Evolutionary conservation across 208 protist genomes (phyloP).

Genomic region (Crithidia acanthocephali): DNA sequence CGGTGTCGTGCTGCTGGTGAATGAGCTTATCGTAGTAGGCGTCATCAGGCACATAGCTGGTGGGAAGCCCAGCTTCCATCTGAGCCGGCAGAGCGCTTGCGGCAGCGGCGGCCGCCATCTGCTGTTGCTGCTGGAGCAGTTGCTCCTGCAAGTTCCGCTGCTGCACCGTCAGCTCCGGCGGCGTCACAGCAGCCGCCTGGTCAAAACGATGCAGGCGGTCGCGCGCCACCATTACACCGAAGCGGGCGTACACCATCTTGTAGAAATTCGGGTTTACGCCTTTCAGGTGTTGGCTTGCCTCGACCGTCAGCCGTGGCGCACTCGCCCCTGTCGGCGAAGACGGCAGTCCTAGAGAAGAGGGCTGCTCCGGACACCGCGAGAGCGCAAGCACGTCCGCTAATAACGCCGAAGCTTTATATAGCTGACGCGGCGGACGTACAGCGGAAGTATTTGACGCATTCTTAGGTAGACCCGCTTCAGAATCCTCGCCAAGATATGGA

Average conservation of each 20-base stretch:
- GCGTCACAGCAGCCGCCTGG: constrained; percentile 21
- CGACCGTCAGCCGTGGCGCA: constrained; percentile 13
- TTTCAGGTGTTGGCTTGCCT: constrained; percentile 24
- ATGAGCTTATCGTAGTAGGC: constrained; percentile 71
- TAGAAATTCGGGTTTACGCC: constrained; percentile 67
- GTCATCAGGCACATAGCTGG: constrained; percentile 78
- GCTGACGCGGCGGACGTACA: constrained; percentile 13
- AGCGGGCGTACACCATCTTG: constrained; percentile 83
- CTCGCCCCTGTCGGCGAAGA: constrained; percentile 8
- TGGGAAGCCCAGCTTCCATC: constrained; percentile 46
- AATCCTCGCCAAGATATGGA: constrained; percentile 8
- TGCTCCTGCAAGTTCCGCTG: constrained; percentile 58
- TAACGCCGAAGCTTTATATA: constrained; percentile 35
- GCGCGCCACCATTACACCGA: constrained; percentile 78
- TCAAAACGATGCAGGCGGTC: constrained; percentile 66
- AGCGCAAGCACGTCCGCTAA: constrained; percentile 48
- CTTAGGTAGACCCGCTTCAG: neutral
- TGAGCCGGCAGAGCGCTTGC: constrained; percentile 15
- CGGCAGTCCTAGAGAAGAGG: neutral
- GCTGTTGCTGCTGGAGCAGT: constrained; percentile 30
- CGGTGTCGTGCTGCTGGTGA: constrained; percentile 61
- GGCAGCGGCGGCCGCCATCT: constrained; percentile 22
- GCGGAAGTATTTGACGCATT: neutral
- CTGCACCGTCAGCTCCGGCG: constrained; percentile 56
- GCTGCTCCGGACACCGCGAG: constrained; percentile 33